Evolutionary conservation across 73 alveolate genomes (phyloP).

Genomic region (Tetrahymena malaccensis): DNA sequence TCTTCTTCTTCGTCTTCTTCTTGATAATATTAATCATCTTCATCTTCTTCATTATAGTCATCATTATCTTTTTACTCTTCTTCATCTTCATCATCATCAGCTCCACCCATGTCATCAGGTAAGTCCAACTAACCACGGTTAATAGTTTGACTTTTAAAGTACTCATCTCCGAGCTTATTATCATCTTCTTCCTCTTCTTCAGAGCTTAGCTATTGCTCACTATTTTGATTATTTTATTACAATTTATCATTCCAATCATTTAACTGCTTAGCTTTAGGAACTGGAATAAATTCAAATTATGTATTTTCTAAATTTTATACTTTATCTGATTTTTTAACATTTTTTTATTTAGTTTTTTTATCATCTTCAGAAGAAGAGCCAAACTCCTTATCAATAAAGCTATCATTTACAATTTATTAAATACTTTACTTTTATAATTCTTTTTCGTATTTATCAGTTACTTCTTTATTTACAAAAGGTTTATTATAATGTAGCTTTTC

Average conservation of each 20-base stretch:
- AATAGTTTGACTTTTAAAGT: conserved; percentile 11
- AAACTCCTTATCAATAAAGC: background rate
- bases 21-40: background rate
- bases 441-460: background rate
- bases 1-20: conserved; percentile 5
- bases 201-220: background rate
- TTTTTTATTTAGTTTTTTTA: background rate
- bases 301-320: background rate
- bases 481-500: background rate
- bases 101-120: background rate
- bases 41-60: background rate
- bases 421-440: background rate
- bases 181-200: background rate
- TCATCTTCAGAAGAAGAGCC: background rate
- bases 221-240: background rate
- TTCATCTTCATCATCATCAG: conserved; percentile 1
- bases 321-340: background rate
- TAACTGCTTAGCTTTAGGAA: background rate
- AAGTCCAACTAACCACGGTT: background rate
- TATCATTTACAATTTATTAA: background rate
- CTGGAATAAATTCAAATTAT: background rate
- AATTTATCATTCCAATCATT: background rate
- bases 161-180: background rate
- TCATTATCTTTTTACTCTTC: conserved; percentile 10
- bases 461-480: background rate